Conservation (phyloP, 371 early-diverging fungal genomes). For the Gilbertella persicaria region DNA sequence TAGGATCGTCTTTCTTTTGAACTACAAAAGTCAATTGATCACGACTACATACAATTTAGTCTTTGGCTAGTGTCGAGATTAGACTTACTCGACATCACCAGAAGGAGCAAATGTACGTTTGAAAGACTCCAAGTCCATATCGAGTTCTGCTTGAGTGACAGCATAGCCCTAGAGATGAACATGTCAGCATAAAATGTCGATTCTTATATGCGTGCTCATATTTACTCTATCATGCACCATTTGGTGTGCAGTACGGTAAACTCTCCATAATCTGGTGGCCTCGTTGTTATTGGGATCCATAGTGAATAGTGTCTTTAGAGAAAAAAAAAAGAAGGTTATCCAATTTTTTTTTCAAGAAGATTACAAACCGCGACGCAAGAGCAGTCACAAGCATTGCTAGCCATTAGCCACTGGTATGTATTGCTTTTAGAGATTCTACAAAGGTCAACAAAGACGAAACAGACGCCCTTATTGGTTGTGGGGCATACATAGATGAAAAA, state of each 20-base stretch:
- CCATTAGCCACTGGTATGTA: no score
- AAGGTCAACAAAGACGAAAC: no score
- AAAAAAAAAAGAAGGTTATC: background rate
- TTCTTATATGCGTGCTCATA: background rate
- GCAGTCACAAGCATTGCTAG: no score
- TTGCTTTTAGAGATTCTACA: no score
- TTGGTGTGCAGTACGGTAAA: slow-evolving; percentile 87
- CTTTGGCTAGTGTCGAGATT: no score
- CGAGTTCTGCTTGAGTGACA: slow-evolving; percentile 79
- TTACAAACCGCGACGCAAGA: no score
- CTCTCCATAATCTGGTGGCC: slow-evolving; percentile 77
- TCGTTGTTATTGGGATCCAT: slow-evolving; percentile 67
- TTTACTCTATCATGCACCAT: slow-evolving; percentile 84
- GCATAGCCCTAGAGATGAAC: slow-evolving; percentile 71
- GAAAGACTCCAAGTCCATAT: slow-evolving; percentile 86
- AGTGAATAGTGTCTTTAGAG: slow-evolving; percentile 1
- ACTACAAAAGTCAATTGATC: slow-evolving; percentile 84
- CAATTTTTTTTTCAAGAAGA: background rate
- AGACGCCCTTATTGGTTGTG: no score
- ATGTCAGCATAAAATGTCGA: background rate
- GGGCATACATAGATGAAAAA: no score
- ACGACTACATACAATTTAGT: slow-evolving; percentile 62
- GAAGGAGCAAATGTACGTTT: slow-evolving; percentile 64
- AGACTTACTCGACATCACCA: slow-evolving; percentile 86
- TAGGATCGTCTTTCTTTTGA: slow-evolving; percentile 78